Conservation (phyloP, 257 asterid species). For the Solanum chmielewskii region DNA sequence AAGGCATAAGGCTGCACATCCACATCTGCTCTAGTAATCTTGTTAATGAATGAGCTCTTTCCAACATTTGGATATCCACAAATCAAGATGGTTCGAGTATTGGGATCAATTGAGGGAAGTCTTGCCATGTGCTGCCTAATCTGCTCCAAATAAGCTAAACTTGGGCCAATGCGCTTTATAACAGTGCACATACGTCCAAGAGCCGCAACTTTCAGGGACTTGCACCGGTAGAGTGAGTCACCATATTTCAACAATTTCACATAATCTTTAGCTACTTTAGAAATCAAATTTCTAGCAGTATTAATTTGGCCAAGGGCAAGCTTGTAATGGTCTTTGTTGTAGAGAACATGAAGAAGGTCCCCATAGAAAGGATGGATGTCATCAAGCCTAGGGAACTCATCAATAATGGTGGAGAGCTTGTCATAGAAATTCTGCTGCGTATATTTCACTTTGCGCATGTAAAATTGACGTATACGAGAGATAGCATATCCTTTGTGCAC, state of each 20-base stretch:
- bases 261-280: constrained; percentile 76
- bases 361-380: constrained; percentile 86
- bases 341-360: constrained; percentile 80
- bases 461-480: constrained; percentile 76
- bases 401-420: constrained; percentile 75
- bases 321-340: constrained; percentile 83
- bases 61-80: constrained; percentile 99
- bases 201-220: constrained; percentile 87
- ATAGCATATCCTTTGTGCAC: constrained; percentile 92
- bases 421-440: constrained; percentile 77
- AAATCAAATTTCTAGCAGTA: constrained; percentile 76
- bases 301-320: constrained; percentile 95
- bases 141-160: constrained; percentile 97
- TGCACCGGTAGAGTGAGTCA: constrained; percentile 85
- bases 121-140: constrained; percentile 96
- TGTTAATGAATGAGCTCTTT: constrained; percentile 91
- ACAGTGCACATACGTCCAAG: constrained; percentile 37
- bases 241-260: constrained; percentile 80
- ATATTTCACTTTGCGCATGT: constrained; percentile 92
- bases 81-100: constrained; percentile 84
- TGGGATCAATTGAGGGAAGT: constrained; percentile 92
- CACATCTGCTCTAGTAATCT: constrained; percentile 91
- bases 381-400: constrained; percentile 88
- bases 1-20: constrained; percentile 96
- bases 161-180: constrained; percentile 66